Evolutionary conservation across 1,284 basidiomycete species (phyloP).

Genomic region (Erythrobasidium hasegawianum): DNA sequence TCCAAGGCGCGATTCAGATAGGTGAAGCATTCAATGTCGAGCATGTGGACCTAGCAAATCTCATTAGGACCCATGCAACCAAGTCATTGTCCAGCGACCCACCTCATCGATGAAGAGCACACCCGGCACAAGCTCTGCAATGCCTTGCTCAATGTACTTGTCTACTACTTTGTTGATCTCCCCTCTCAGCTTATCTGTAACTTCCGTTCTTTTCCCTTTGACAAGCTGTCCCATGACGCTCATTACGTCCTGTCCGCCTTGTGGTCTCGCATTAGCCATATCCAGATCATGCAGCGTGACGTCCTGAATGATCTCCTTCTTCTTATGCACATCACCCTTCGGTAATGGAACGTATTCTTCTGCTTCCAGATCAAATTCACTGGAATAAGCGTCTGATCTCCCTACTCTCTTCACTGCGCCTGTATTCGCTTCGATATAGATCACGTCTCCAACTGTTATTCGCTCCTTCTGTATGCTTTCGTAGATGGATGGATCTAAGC

Average conservation of each 20-base stretch:
- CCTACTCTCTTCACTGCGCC: constrained; percentile 98
- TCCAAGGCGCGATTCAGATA: constrained; percentile 95
- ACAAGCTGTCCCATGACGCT: constrained; percentile 96
- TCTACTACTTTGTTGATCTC: constrained; percentile 99
- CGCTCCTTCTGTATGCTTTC: constrained; percentile 97
- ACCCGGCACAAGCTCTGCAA: constrained; percentile 94
- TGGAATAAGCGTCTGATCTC: constrained; percentile 94
- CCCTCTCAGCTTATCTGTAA: constrained; percentile 89
- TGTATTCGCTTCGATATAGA: constrained; percentile 91
- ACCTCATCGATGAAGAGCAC: constrained; percentile 99
- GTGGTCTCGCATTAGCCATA: constrained; percentile 89
- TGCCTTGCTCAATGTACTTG: constrained; percentile 94
- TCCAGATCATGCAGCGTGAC: constrained; percentile 95
- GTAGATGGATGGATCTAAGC: constrained; percentile 91
- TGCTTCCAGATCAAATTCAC: constrained; percentile 96
- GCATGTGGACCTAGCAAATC: constrained; percentile 81
- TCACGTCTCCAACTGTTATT: constrained; percentile 92
- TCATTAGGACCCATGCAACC: background rate
- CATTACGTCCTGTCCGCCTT: constrained; percentile 94
- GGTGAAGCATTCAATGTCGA: constrained; percentile 98
- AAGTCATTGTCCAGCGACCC: constrained; percentile 41
- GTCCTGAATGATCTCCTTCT: constrained; percentile 95
- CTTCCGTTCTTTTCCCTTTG: constrained; percentile 88
- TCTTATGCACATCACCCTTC: constrained; percentile 97
- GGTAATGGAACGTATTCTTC: constrained; percentile 97